These are phyloP conservation scores for Penicillium parvum DNA, from an alignment of 495 filamentous ascomycete genomes.

Conservation along the genomic window DNA sequence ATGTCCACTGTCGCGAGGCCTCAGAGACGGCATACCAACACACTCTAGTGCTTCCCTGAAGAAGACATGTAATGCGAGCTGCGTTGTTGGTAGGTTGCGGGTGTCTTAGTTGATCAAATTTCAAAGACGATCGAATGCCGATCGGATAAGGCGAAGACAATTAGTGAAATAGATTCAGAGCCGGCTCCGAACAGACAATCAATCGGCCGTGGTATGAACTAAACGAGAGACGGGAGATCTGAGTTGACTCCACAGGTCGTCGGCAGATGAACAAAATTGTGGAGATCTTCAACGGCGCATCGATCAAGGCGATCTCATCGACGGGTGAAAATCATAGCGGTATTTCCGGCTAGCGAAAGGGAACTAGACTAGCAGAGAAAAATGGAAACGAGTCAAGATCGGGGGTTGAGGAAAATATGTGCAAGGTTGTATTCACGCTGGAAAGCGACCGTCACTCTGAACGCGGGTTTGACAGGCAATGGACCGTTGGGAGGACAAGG, in stretches of 20 bases:
- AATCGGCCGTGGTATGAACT: conserved; percentile 3
- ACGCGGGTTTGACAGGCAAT: conserved; percentile 15
- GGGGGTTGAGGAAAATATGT: conserved; percentile 13
- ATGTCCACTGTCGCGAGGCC: conserved; percentile 9
- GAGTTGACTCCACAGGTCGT: conserved; percentile 6
- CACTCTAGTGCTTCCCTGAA: not conserved
- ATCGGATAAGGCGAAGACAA: too few relatives aligned
- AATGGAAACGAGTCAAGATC: not conserved
- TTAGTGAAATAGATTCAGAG: not conserved
- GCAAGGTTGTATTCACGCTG: conserved; percentile 22
- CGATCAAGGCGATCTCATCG: conserved; percentile 8
- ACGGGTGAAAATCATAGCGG: not conserved
- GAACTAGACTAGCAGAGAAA: too few relatives aligned
- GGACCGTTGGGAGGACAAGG: not conserved
- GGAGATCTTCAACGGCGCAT: conserved; percentile 8
- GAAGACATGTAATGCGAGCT: conserved; percentile 2
- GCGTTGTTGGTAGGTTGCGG: not conserved
- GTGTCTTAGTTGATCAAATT: not conserved
- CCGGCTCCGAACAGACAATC: conserved; percentile 2
- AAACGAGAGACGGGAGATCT: conserved; percentile 7
- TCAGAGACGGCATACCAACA: conserved; percentile 20
- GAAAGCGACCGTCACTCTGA: conserved; percentile 3
- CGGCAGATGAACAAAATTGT: conserved; percentile 7
- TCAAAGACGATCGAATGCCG: not conserved
- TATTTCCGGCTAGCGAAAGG: not conserved